Percentiles rank a stretch among this genome's conserved stretches.
phyloP scores from a whole-genome alignment of 139 green algal genomes.

The Monoraphidium neglectum region DNA sequence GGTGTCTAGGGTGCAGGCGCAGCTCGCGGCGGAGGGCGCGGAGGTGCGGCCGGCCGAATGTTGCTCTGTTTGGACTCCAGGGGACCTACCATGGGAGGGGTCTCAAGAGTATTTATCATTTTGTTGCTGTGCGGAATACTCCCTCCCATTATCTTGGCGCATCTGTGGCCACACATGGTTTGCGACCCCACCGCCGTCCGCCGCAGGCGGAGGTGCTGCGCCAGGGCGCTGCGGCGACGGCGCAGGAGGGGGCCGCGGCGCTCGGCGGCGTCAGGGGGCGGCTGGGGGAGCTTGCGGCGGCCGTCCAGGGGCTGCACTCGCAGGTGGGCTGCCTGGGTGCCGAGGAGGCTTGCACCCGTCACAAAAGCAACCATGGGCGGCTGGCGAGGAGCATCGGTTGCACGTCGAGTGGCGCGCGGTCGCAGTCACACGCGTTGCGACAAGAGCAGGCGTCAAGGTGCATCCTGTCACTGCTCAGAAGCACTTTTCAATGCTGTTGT shows the following conservation, averaged over 20 bases:
- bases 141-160: too few relatives aligned
- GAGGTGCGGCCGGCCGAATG: too few relatives aligned
- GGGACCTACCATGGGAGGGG: too few relatives aligned
- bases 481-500: background rate
- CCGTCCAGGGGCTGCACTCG: too few relatives aligned
- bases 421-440: background rate
- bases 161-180: too few relatives aligned
- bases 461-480: background rate
- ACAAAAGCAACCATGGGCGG: too few relatives aligned
- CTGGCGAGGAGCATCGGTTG: background rate
- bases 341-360: too few relatives aligned
- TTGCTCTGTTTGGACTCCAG: too few relatives aligned
- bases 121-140: too few relatives aligned
- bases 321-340: too few relatives aligned
- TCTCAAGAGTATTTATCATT: too few relatives aligned
- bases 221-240: conserved; percentile 9
- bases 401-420: background rate
- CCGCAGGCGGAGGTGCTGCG: conserved; percentile 1
- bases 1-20: conserved; percentile 10
- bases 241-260: conserved; percentile 15
- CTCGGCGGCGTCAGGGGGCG: conserved; percentile 5
- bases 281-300: background rate
- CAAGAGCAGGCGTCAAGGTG: background rate
- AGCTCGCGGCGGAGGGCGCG: conserved; percentile 8
- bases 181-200: too few relatives aligned